Evolutionary conservation across 306 rosid species (phyloP), one percentile per base, ranked within the genome.

Genomic region (Lablab purpureus): DNA sequence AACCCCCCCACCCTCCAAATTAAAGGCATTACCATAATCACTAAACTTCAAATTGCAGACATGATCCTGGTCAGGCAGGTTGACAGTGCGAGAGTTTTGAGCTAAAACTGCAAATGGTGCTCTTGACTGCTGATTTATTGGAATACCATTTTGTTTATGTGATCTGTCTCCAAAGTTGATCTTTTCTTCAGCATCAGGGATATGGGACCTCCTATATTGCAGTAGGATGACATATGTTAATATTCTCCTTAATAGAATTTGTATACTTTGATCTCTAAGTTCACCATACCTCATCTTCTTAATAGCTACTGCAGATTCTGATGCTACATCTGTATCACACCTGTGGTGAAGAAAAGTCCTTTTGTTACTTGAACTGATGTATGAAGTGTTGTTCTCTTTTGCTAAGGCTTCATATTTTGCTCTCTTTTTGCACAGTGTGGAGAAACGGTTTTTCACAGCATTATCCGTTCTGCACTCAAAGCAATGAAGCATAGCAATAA

Each of bases 391-490:
- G 83, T 96, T 93, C 87, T 93, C 97, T 87, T 96, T 96, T 6
- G 96, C 93, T 68, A 91, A 84, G 80, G 97, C 97, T 80, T 91
- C 99, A 67, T 90, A 90, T 86, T 96, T 96, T 43, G 99, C 98
- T 86, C 92, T 93, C 97, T 96, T 96, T 88, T 96, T 96, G 91
- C 99, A 89, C 84, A 96, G 74, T 18, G 98, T 96, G 73, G 99
- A 81, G 88, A 96, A 93, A 11, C 99, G 96, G 80, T 96, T 96
- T 78, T 96, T 96, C 78, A 96, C 99, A 13, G 99, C 99, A n/a
- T 96, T 96, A 84, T 96, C 99, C 62, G 99, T 96, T 91, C 99
- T 96, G 97, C 74, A 50, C 9, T 65, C 59, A 49, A 68, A 77
- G 30, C 47, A 81, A 25, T n/a, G 21, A 66, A 79, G 54, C 52